phyloP scores from a whole-genome alignment of 2,329 filamentous ascomycete genomes.

The Colletotrichum liaoningense region DNA sequence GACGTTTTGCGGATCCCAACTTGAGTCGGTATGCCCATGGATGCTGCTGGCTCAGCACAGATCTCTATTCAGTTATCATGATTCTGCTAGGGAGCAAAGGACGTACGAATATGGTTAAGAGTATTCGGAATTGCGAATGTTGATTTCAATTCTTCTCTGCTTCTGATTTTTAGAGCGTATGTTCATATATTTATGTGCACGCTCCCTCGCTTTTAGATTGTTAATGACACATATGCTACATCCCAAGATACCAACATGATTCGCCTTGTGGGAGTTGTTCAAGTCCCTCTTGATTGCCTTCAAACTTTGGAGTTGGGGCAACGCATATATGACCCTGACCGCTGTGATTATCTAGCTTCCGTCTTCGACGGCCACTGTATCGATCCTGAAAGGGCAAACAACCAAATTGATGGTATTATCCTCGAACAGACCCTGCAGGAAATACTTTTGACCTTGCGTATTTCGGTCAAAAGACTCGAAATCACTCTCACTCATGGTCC shows the following conservation, averaged over 20 bases:
- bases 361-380: conserved; percentile 1
- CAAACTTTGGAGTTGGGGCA: not conserved
- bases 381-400: not conserved
- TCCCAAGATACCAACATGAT: not conserved
- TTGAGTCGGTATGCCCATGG: too few relatives aligned
- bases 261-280: conserved; percentile 7
- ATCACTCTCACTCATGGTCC: not conserved
- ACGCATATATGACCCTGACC: conserved; percentile 2
- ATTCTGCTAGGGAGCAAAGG: not conserved
- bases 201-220: too few relatives aligned
- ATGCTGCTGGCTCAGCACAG: not conserved
- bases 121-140: not conserved
- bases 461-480: not conserved
- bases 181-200: too few relatives aligned
- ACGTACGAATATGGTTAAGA: not conserved
- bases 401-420: conserved; percentile 9
- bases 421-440: conserved; percentile 5
- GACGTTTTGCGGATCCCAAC: too few relatives aligned
- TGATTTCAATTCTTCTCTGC: not conserved
- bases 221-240: too few relatives aligned
- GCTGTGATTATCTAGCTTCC: not conserved
- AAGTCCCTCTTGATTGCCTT: conserved; percentile 10
- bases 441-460: not conserved
- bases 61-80: not conserved
- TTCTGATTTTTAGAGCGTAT: too few relatives aligned